Conservation (phyloP, 1,284 basidiomycete genomes). For the Ceratobasidium sp. region DNA sequence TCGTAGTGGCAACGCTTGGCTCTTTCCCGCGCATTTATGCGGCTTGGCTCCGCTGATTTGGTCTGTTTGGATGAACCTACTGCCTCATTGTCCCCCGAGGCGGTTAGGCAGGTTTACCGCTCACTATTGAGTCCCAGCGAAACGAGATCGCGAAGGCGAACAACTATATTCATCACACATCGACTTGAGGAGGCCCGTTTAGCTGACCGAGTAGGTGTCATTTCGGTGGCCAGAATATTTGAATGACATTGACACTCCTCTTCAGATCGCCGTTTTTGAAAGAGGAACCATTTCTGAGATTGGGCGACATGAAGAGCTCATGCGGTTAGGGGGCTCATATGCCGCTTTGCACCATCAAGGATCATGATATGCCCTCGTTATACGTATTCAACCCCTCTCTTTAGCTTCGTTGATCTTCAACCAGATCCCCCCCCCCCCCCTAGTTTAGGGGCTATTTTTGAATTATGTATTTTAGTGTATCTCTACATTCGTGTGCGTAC, state of each 20-base stretch:
- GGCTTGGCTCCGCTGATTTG: slow-evolving; percentile 75
- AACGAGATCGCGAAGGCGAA: slow-evolving; percentile 55
- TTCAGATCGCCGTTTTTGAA: slow-evolving; percentile 78
- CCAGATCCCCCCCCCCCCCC: slow-evolving; percentile 17
- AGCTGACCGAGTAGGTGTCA: slow-evolving; percentile 62
- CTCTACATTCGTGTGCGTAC: slow-evolving; percentile 34
- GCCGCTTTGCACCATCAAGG: slow-evolving; percentile 44
- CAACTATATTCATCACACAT: slow-evolving; percentile 84
- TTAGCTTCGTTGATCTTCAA: slow-evolving; percentile 26
- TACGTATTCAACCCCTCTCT: slow-evolving; percentile 13
- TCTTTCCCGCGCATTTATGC: slow-evolving; percentile 82
- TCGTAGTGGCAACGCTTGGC: slow-evolving; percentile 83
- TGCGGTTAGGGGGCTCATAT: slow-evolving; percentile 52
- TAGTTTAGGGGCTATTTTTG: slow-evolving; percentile 28
- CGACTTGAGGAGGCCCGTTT: slow-evolving; percentile 77
- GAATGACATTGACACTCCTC: slow-evolving; percentile 42
- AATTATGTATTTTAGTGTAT: slow-evolving; percentile 39
- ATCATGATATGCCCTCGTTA: slow-evolving; percentile 27
- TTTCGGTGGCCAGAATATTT: slow-evolving; percentile 21
- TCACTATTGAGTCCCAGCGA: slow-evolving; percentile 26
- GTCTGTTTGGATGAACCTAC: slow-evolving; percentile 69
- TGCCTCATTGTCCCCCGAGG: slow-evolving; percentile 75
- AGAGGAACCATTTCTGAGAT: slow-evolving; percentile 82
- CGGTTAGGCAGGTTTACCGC: slow-evolving; percentile 46
- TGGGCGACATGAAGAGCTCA: slow-evolving; percentile 76